Evolutionary conservation across 805 yeast species (phyloP), one percentile per base, ranked within the genome.

Genomic region (Candida stauntonica): DNA sequence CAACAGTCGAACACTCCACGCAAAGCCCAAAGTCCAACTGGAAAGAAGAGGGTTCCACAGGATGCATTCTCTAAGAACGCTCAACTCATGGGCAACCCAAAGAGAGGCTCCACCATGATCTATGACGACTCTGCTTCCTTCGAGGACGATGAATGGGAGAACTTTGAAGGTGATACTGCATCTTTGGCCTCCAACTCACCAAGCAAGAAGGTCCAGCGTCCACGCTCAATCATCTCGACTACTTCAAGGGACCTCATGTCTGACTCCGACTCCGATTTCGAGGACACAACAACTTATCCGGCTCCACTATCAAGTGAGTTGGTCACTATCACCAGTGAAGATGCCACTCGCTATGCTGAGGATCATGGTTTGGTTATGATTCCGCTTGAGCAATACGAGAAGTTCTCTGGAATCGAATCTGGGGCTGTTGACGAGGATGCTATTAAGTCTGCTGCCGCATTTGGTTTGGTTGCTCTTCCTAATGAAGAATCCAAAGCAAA

Each of bases 291-390:
- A n/a, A 33, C 32, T 29, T 40, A 29, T 29, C 39, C 29, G 16
- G 54, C 51, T 3, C 56, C 55, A 4, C 31, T 55, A 14, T 52
- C 58, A 1, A 37, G 46, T 33, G 58, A 55, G 29, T 24, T 55
- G 12, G 38, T 44, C 13, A 30, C 33, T 2, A 36, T 56, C 12
- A 37, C 58, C 2, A 41, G 48, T 16, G 43, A 37, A 4, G 58
- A 57, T n/a, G 51, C 63, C 14, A 52, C 60, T 35, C 34, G 48
- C 8, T 63, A 58, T 38, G 67, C 65, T 6, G 44, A 51, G 8
- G 41, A 46, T 17, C 56, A 61, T 36, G 48, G 53, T 13, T 34
- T 63, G 33, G 57, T 61, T 1, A 21, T 60, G n/a, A 29, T 60
- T 7, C 56, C 57, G 14, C 17, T 32, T 11, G 42, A 41, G 3